phyloP scores from a whole-genome alignment of 2,329 filamentous ascomycete species.

The Nannizzia gypsea region DNA sequence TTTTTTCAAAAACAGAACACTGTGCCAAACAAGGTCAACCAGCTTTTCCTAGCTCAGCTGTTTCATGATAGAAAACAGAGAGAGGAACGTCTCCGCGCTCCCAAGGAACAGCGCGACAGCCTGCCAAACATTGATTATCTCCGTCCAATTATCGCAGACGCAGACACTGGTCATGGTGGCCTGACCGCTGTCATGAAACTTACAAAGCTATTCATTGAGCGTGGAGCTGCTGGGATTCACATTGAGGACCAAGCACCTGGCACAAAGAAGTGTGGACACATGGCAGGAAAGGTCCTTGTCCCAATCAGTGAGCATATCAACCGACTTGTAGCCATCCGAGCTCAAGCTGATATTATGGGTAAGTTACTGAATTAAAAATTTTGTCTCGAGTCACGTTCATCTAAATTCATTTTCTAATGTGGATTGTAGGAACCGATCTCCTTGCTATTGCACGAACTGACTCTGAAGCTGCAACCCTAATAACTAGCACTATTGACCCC shows the following conservation, averaged over 20 bases:
- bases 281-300: slow-evolving; percentile 96
- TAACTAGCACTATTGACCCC: slow-evolving; percentile 90
- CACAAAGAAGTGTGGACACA: slow-evolving; percentile 99
- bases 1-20: slow-evolving; percentile 62
- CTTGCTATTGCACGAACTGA: slow-evolving; percentile 88
- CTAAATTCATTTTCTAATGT: not conserved
- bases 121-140: slow-evolving; percentile 83
- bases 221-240: slow-evolving; percentile 92
- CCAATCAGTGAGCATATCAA: slow-evolving; percentile 98
- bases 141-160: slow-evolving; percentile 89
- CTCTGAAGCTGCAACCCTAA: slow-evolving; percentile 92
- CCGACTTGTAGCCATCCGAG: slow-evolving; percentile 87
- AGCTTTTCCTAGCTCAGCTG: slow-evolving; percentile 95
- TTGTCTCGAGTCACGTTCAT: too few relatives aligned
- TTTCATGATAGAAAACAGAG: slow-evolving; percentile 99
- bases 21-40: slow-evolving; percentile 94
- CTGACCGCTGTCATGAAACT: slow-evolving; percentile 99
- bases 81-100: slow-evolving; percentile 73
- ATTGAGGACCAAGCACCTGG: slow-evolving; percentile 97
- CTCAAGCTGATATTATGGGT: slow-evolving; percentile 98
- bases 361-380: slow-evolving; percentile 16
- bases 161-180: slow-evolving; percentile 92
- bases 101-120: slow-evolving; percentile 59
- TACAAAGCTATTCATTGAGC: slow-evolving; percentile 93
- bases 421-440: slow-evolving; percentile 58